Evolutionary conservation across 2,329 filamentous ascomycete species (phyloP), one percentile per base, ranked within the genome.

Genomic region (Lasiodiplodia gonubiensis): DNA sequence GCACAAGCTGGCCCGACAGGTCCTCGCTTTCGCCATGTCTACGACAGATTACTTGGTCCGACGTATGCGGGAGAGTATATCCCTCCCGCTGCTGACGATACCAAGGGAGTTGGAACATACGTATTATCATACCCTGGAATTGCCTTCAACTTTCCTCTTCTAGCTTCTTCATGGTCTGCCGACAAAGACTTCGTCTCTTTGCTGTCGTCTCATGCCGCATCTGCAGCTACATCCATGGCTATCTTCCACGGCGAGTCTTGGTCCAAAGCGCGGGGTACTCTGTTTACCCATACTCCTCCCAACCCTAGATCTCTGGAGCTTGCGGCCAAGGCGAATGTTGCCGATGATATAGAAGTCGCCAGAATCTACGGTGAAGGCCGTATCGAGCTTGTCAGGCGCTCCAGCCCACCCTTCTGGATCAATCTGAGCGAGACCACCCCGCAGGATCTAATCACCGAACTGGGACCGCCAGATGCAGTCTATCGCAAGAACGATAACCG

Each of bases 41-140:
- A 98, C 77, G 93, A 97, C 74, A 89, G 92, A 64, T 84, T 97
- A n/a, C 89, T 99, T 70, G 95, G 95, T 0, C 94, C 94, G 21
- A 96, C 94, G 0, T 98, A 97, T 77, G 92, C 92, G 1, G 95
- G 95, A 70, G 95, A 99, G 82, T 99, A 94, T 75, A 86, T 97
- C 46, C 86, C 90, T 10, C 88, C 92, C 0, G 77, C 80, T 7
- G 74, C 82, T 1, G 83, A 82, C 3, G 80, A 84, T 42, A 81
- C 83, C 51, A 82, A 74, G 18, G 77, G 84, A 18, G 81, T 85
- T 68, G 94, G 94, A 18, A 91, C 88, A 25, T 99, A 98, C 75
- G 89, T 97, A 39, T 83, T 99, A 39, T 98, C 94, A 1, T 99
- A 97, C 79, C 94, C 94, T 0, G 95, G 95, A 0, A 89, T 99